A percentile compares a stretch with the other conserved stretches of the same genome.
Evolutionary conservation across 768 basidiomycete species (phyloP).

Genomic region (Suillus fuscotomentosus): DNA sequence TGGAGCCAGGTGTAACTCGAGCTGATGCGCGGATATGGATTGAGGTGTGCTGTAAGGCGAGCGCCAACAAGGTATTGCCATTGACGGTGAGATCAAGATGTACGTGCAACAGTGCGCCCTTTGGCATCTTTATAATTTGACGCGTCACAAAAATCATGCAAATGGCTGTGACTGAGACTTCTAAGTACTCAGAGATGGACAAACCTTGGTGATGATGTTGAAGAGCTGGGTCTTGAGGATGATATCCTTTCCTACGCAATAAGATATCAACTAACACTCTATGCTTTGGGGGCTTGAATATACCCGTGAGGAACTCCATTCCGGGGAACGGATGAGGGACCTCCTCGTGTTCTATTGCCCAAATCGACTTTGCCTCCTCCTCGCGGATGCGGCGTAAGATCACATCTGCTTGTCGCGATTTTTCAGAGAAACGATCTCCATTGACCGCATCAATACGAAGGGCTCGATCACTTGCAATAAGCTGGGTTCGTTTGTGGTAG

Average conservation of each 20-base stretch:
- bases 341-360: slow-evolving; percentile 51
- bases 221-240: slow-evolving; percentile 65
- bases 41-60: slow-evolving; percentile 55
- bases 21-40: slow-evolving; percentile 57
- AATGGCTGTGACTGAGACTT: neutral
- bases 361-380: slow-evolving; percentile 54
- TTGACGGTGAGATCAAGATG: slow-evolving; percentile 78
- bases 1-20: slow-evolving; percentile 38
- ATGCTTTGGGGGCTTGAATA: slow-evolving; percentile 5
- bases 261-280: neutral
- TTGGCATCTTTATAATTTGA: slow-evolving; percentile 59
- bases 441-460: slow-evolving; percentile 43
- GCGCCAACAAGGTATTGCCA: slow-evolving; percentile 44
- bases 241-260: slow-evolving; percentile 44
- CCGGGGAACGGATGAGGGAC: slow-evolving; percentile 69
- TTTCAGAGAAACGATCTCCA: slow-evolving; percentile 1
- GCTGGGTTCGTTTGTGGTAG: slow-evolving; percentile 22
- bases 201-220: slow-evolving; percentile 57
- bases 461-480: slow-evolving; percentile 43
- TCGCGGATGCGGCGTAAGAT: slow-evolving; percentile 54
- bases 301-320: slow-evolving; percentile 77
- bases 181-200: neutral
- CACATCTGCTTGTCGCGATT: slow-evolving; percentile 49
- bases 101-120: slow-evolving; percentile 71
- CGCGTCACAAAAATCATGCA: neutral